Evolutionary conservation across 345 rosid genomes (phyloP).

Genomic region (Turnera subulata): DNA sequence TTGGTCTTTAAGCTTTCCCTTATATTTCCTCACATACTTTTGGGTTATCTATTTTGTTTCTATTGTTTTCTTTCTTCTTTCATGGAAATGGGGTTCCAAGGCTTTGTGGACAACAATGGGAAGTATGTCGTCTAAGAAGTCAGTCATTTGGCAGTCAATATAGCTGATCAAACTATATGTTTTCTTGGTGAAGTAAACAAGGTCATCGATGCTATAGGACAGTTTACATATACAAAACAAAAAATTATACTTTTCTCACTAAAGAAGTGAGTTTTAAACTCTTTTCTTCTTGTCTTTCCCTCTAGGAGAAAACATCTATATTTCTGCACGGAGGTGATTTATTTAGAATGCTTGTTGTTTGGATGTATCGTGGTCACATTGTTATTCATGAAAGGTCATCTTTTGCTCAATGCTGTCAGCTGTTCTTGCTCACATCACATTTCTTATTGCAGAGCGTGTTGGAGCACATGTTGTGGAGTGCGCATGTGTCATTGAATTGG

Average conservation of each 20-base stretch:
- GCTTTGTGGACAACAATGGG: too few species aligned
- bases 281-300: too few species aligned
- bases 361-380: too few species aligned
- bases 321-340: too few species aligned
- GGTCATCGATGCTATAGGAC: not conserved
- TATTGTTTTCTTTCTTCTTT: not conserved
- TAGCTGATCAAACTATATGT: not conserved
- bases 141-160: not conserved
- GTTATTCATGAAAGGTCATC: too few species aligned
- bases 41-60: not conserved
- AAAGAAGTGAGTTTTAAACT: too few species aligned
- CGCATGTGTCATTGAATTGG: slow-evolving; percentile 90
- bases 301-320: too few species aligned
- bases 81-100: not conserved
- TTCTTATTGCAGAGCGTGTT: slow-evolving; percentile 64
- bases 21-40: not conserved
- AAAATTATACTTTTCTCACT: too few species aligned
- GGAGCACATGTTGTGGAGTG: slow-evolving; percentile 87
- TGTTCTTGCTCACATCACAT: not conserved
- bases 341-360: too few species aligned
- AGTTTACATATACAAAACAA: not conserved
- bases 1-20: not conserved
- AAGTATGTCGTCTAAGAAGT: too few species aligned
- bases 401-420: too few species aligned
- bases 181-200: not conserved